These are phyloP conservation scores for Diplodia intermedia DNA, from an alignment of 2,329 filamentous ascomycete species.

Conservation along the genomic window DNA sequence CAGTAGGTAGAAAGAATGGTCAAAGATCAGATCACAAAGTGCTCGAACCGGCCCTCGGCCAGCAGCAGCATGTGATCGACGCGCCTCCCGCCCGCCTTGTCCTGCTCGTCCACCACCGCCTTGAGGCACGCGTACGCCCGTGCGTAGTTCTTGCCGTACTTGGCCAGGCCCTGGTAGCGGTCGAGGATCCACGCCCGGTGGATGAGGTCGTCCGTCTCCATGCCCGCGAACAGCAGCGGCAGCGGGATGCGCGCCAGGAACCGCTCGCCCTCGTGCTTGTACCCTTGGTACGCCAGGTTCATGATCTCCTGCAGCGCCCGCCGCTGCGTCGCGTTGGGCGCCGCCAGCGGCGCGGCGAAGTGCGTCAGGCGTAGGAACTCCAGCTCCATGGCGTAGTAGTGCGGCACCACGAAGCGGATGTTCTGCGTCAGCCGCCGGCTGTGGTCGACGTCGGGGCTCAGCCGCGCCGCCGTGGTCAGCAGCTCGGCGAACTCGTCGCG, in stretches of 20 bases:
- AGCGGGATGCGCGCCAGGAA: slow-evolving; percentile 45
- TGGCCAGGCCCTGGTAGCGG: slow-evolving; percentile 42
- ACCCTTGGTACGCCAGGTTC: slow-evolving; percentile 45
- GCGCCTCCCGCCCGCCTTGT: slow-evolving; percentile 29
- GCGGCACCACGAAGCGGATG: slow-evolving; percentile 46
- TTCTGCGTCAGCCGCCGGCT: slow-evolving; percentile 45
- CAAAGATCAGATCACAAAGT: slow-evolving; percentile 20
- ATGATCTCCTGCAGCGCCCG: slow-evolving; percentile 39
- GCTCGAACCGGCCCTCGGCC: slow-evolving; percentile 22
- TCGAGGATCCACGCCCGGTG: slow-evolving; percentile 47
- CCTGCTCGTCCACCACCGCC: slow-evolving; percentile 38
- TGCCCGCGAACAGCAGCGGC: slow-evolving; percentile 47
- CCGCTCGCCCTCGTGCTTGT: slow-evolving; percentile 45
- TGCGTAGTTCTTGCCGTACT: slow-evolving; percentile 45
- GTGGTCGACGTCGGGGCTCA: slow-evolving; percentile 36
- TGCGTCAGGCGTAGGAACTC: slow-evolving; percentile 40
- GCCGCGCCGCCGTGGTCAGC: slow-evolving; percentile 35
- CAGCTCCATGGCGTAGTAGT: slow-evolving; percentile 47
- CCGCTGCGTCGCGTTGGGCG: slow-evolving; percentile 30
- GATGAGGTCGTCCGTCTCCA: slow-evolving; percentile 46
- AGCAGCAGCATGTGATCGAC: slow-evolving; percentile 25
- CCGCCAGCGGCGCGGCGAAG: slow-evolving; percentile 32
- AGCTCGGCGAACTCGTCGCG: slow-evolving; percentile 35
- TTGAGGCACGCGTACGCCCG: slow-evolving; percentile 43
- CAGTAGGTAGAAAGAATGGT: neutral